A percentile compares a stretch with the other conserved stretches of the same genome.
Conservation (phyloP, 2,329 filamentous ascomycete genomes). For the Trichophyton benhamiae region DNA sequence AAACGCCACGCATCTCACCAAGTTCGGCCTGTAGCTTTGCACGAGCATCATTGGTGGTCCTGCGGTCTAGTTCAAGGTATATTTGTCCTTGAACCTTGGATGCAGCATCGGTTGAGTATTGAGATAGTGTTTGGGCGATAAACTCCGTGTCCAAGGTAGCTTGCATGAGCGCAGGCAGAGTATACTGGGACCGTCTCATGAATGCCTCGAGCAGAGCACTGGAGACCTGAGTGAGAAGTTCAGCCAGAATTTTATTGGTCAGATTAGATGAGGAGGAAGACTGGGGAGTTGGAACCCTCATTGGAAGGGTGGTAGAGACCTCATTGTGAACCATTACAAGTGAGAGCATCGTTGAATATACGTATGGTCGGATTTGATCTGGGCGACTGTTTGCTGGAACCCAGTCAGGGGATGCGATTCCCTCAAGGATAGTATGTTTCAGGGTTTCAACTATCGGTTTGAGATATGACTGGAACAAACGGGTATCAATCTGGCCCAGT, state of each 20-base stretch:
- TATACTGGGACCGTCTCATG: constrained; percentile 53
- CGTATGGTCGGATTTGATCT: constrained; percentile 68
- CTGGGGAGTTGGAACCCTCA: constrained; percentile 55
- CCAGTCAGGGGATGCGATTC: constrained; percentile 63
- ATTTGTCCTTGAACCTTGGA: constrained; percentile 76
- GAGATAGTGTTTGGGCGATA: constrained; percentile 79
- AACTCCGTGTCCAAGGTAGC: constrained; percentile 97
- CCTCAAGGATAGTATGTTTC: constrained; percentile 56
- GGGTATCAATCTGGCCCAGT: constrained; percentile 75
- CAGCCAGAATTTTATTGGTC: constrained; percentile 68
- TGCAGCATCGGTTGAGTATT: constrained; percentile 76
- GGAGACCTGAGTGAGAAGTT: constrained; percentile 72
- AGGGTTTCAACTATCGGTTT: constrained; percentile 59
- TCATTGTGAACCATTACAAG: constrained; percentile 89
- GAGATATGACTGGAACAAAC: constrained; percentile 87
- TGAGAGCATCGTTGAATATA: constrained; percentile 73
- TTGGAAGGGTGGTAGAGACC: constrained; percentile 60
- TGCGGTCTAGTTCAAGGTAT: constrained; percentile 77
- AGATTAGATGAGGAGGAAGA: constrained; percentile 56
- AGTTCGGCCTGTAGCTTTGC: constrained; percentile 71
- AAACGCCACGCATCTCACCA: constrained; percentile 71
- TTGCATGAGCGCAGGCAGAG: constrained; percentile 78
- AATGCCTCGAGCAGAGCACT: constrained; percentile 73
- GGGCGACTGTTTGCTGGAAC: constrained; percentile 49
- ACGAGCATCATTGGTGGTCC: constrained; percentile 79